phyloP scores from a whole-genome alignment of 2,329 filamentous ascomycete species.

The Xylariaceae sp. region DNA sequence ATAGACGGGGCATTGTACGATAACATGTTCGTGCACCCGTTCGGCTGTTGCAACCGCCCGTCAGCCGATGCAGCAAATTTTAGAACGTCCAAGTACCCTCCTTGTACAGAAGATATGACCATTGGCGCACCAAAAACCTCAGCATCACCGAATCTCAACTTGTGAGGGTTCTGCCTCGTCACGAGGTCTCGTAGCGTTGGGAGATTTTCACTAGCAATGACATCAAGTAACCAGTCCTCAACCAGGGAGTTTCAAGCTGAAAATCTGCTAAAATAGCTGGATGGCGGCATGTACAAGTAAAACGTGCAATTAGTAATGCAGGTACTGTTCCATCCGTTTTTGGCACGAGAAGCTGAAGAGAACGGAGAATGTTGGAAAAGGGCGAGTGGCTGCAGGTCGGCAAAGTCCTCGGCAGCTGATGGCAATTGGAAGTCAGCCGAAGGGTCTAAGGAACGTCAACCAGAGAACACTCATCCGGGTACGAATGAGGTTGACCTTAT shows the following conservation, averaged over 20 bases:
- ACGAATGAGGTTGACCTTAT: not conserved
- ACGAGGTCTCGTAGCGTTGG: too few relatives aligned
- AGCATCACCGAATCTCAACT: not conserved
- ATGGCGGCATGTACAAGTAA: not conserved
- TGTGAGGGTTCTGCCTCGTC: not conserved
- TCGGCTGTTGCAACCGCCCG: not conserved
- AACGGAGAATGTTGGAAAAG: not conserved
- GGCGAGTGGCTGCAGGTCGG: not conserved
- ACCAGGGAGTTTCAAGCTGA: too few relatives aligned
- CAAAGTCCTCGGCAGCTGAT: not conserved
- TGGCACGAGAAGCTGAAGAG: not conserved
- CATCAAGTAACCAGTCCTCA: too few relatives aligned
- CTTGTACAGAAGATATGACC: not conserved
- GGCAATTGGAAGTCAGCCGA: not conserved
- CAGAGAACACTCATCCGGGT: not conserved
- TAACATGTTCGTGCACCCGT: not conserved
- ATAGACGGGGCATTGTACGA: not conserved
- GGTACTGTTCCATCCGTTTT: too few relatives aligned
- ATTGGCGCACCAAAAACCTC: not conserved
- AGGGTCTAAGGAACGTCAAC: not conserved
- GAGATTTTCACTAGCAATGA: too few relatives aligned
- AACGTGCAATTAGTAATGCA: too few relatives aligned
- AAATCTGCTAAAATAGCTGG: not conserved
- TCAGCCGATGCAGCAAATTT: not conserved
- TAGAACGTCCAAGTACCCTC: not conserved